phyloP scores from a whole-genome alignment of 2,329 filamentous ascomycete species.

The Aureobasidium musti region DNA sequence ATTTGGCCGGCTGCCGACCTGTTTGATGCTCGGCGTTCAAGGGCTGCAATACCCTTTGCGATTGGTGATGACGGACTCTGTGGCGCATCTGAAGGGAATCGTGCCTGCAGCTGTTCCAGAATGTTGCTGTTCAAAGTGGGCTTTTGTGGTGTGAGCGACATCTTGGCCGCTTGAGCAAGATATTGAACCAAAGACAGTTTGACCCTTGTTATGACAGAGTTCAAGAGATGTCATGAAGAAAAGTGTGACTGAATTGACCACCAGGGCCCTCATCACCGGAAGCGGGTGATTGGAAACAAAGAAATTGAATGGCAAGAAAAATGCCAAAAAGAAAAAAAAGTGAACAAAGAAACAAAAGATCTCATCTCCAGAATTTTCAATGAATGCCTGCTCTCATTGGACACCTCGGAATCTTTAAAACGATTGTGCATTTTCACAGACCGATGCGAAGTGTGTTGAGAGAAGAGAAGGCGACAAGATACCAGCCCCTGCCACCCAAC shows the following conservation, averaged over 20 bases:
- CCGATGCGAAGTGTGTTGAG: no score
- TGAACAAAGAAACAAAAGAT: neutral
- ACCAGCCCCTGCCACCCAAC: neutral
- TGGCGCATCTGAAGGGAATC: neutral
- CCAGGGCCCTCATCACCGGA: conserved; percentile 12
- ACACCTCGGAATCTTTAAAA: neutral
- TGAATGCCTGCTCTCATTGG: neutral
- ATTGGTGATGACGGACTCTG: conserved; percentile 15
- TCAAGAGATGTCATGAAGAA: neutral
- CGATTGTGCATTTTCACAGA: neutral
- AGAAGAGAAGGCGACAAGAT: neutral
- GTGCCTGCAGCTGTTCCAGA: conserved; percentile 14
- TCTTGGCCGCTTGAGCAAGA: neutral
- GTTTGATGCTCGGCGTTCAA: conserved; percentile 20
- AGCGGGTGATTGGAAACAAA: conserved; percentile 16
- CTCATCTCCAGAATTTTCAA: neutral
- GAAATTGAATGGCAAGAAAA: neutral
- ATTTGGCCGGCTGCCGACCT: neutral
- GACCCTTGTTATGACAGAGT: neutral
- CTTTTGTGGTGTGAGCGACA: conserved; percentile 7
- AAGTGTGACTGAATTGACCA: neutral
- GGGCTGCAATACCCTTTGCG: conserved; percentile 17
- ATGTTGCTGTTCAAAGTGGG: neutral
- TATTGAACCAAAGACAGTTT: neutral
- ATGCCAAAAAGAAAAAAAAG: neutral